Evolutionary conservation across 2,329 filamentous ascomycete species (phyloP).

Genomic region (Monosporascus cannonballus): DNA sequence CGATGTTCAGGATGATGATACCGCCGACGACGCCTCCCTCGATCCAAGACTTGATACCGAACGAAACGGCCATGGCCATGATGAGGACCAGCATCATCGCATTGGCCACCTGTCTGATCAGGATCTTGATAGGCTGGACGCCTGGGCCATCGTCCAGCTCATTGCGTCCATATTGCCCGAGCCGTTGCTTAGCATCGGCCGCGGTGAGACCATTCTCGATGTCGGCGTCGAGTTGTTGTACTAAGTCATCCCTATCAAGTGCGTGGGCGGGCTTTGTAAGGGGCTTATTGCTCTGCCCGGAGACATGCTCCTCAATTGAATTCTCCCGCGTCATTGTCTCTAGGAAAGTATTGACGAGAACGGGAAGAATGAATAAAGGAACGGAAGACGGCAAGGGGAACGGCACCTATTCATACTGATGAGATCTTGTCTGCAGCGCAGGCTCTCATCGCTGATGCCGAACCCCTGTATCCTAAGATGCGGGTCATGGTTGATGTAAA

Average conservation of each 20-base stretch:
- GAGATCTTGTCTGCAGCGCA: too few relatives aligned
- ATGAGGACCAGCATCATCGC: conserved; percentile 56
- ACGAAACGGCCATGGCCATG: conserved; percentile 46
- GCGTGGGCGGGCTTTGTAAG: conserved; percentile 53
- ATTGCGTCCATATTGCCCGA: conserved; percentile 51
- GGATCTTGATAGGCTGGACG: conserved; percentile 51
- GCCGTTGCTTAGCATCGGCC: conserved; percentile 43
- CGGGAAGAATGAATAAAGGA: too few relatives aligned
- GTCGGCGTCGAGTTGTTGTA: conserved; percentile 46
- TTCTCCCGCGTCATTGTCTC: background rate
- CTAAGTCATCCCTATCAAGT: conserved; percentile 39
- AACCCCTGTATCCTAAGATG: too few relatives aligned
- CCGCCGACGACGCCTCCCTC: conserved; percentile 48
- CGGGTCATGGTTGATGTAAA: too few relatives aligned
- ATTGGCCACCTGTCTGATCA: conserved; percentile 57
- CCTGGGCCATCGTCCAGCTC: conserved; percentile 51
- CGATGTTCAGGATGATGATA: conserved; percentile 46
- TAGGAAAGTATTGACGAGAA: too few relatives aligned
- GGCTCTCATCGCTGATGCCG: too few relatives aligned
- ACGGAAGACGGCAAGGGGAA: too few relatives aligned
- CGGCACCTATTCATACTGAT: too few relatives aligned
- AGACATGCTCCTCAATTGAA: conserved; percentile 1
- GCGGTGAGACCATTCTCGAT: conserved; percentile 48
- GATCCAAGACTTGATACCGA: conserved; percentile 47
- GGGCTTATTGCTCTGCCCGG: conserved; percentile 24